phyloP scores from a whole-genome alignment of 805 yeast genomes.

The Wickerhamomyces chaumierensis region DNA sequence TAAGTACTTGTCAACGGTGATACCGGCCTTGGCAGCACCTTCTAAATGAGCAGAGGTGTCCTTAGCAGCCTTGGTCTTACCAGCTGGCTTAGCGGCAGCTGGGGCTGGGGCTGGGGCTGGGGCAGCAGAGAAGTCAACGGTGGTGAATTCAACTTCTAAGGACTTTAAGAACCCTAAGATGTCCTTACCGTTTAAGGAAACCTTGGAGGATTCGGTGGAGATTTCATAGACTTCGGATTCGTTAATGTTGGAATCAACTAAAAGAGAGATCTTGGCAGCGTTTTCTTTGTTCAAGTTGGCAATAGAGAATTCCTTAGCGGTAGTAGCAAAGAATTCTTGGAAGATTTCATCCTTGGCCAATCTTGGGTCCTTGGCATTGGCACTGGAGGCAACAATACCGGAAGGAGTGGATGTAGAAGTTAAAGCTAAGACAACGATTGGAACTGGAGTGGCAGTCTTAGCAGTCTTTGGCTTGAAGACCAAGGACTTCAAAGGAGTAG shows the following conservation, averaged over 20 bases:
- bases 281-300: conserved; percentile 34
- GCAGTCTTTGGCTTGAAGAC: conserved; percentile 91
- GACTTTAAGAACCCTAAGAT: conserved; percentile 35
- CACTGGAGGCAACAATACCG: conserved; percentile 49
- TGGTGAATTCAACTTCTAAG: conserved; percentile 38
- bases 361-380: conserved; percentile 75
- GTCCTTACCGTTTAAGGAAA: conserved; percentile 34
- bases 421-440: conserved; percentile 71
- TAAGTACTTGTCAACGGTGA: conserved; percentile 82
- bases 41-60: conserved; percentile 45
- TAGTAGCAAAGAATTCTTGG: conserved; percentile 42
- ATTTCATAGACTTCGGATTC: conserved; percentile 27
- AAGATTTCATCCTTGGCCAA: conserved; percentile 77
- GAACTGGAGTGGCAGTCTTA: conserved; percentile 66
- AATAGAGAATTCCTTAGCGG: conserved; percentile 52
- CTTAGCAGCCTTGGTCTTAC: conserved; percentile 20
- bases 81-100: conserved; percentile 13
- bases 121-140: conserved; percentile 43
- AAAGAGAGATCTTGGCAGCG: conserved; percentile 48
- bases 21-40: conserved; percentile 79
- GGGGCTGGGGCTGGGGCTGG: conserved; percentile 19
- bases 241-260: conserved; percentile 41
- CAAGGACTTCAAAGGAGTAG: conserved; percentile 55
- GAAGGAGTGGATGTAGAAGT: conserved; percentile 62
- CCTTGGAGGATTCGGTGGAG: conserved; percentile 41